Evolutionary conservation across 148 eudicot species (phyloP).

Genomic region (Rhododendron ovatum): DNA sequence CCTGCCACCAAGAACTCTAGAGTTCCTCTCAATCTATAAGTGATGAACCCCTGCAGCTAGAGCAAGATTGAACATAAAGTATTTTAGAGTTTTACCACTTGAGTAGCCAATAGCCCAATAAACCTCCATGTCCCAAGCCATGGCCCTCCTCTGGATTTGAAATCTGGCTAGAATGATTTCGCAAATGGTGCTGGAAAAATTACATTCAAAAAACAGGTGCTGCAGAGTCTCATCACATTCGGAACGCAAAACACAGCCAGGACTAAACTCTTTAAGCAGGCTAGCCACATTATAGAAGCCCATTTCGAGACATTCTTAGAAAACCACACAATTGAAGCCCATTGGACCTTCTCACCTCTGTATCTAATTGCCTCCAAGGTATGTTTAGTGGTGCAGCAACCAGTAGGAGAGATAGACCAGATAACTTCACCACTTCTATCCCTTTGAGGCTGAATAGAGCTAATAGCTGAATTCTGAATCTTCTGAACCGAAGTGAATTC

Average conservation of each 20-base stretch:
- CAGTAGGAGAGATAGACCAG: background rate
- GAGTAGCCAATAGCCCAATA: background rate
- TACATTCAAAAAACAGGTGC: background rate
- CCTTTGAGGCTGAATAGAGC: too few relatives aligned
- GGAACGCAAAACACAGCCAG: background rate
- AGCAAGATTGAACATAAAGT: too few relatives aligned
- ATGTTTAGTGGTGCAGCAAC: background rate
- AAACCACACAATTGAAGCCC: background rate
- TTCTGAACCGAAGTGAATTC: background rate
- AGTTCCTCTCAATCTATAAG: too few relatives aligned
- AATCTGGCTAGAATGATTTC: too few relatives aligned
- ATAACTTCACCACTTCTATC: background rate
- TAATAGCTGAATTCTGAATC: too few relatives aligned
- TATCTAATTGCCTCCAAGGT: background rate
- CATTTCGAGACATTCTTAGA: background rate
- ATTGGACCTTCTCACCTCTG: background rate
- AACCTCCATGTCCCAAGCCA: background rate
- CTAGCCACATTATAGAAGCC: background rate
- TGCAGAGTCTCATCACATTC: background rate
- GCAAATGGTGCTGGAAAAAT: background rate
- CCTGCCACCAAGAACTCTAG: too few relatives aligned
- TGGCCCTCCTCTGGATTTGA: background rate
- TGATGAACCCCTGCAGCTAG: too few relatives aligned
- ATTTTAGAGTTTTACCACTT: too few relatives aligned
- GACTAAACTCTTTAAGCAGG: background rate